These are phyloP conservation scores for Monosporascus sp. DNA, from an alignment of 2,329 filamentous ascomycete genomes.

Conservation along the genomic window DNA sequence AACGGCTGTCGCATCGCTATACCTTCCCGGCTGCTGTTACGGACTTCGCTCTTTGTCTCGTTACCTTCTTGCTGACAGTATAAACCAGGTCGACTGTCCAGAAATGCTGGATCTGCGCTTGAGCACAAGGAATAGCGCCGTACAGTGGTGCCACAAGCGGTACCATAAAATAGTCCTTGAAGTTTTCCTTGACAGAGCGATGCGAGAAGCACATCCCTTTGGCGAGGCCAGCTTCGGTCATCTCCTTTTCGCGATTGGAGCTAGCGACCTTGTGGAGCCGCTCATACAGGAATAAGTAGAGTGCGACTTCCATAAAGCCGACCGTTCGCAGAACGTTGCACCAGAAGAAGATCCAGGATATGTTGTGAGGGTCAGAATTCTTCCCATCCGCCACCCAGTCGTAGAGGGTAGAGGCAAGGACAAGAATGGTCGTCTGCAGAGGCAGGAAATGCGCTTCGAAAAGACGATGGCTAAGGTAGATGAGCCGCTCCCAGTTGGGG, in stretches of 20 bases:
- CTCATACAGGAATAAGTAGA: slow-evolving; percentile 64
- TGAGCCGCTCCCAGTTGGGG: slow-evolving; percentile 49
- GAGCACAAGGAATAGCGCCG: slow-evolving; percentile 60
- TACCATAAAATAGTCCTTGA: slow-evolving; percentile 58
- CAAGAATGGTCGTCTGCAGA: slow-evolving; percentile 59
- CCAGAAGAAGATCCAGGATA: slow-evolving; percentile 54
- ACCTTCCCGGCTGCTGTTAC: slow-evolving; percentile 39
- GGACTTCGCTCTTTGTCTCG: slow-evolving; percentile 43
- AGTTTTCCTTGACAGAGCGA: slow-evolving; percentile 49
- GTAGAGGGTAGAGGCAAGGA: slow-evolving; percentile 58
- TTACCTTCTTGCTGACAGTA: slow-evolving; percentile 65
- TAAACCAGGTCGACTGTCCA: slow-evolving; percentile 66
- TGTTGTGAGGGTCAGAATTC: slow-evolving; percentile 41
- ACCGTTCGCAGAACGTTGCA: slow-evolving; percentile 55
- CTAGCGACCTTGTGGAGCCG: slow-evolving; percentile 59
- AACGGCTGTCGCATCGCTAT: slow-evolving; percentile 22
- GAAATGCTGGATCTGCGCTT: slow-evolving; percentile 64
- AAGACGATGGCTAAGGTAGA: slow-evolving; percentile 59
- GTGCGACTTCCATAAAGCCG: slow-evolving; percentile 57
- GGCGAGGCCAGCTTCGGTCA: slow-evolving; percentile 57
- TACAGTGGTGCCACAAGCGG: slow-evolving; percentile 64
- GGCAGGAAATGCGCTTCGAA: slow-evolving; percentile 71
- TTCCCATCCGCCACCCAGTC: slow-evolving; percentile 42
- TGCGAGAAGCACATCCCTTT: slow-evolving; percentile 62
- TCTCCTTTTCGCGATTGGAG: slow-evolving; percentile 56